Conservation (phyloP, 225 moss, liverwort and hornwort species). For the Anthoceros angustus region DNA sequence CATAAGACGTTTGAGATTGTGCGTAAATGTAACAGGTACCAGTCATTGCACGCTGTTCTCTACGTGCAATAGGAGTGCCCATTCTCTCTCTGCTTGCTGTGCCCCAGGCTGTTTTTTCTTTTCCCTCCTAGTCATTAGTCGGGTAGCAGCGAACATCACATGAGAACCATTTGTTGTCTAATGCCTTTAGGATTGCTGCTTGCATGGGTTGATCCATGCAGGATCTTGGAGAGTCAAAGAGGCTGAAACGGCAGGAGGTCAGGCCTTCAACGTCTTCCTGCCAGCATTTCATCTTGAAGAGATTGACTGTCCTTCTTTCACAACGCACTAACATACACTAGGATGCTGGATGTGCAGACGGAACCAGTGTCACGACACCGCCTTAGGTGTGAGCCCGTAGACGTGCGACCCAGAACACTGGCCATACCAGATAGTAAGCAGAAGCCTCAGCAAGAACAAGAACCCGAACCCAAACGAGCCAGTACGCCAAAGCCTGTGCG, state of each 20-base stretch:
- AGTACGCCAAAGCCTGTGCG: background rate
- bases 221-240: slow-evolving; percentile 1
- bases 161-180: slow-evolving; percentile 3
- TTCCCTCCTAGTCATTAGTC: background rate
- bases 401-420: background rate
- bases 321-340: too few relatives aligned
- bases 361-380: background rate
- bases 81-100: too few relatives aligned
- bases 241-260: slow-evolving; percentile 1
- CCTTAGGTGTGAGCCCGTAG: background rate
- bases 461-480: background rate
- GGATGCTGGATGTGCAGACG: background rate
- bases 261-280: background rate
- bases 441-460: background rate
- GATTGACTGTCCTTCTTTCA: background rate
- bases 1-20: too few relatives aligned
- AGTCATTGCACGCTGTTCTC: too few relatives aligned
- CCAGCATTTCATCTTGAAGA: background rate
- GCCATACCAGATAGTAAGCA: background rate
- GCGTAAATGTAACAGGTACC: too few relatives aligned
- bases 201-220: slow-evolving; percentile 6
- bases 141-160: background rate
- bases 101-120: background rate
- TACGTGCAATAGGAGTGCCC: too few relatives aligned
- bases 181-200: slow-evolving; percentile 4